Percentiles rank a stretch among this genome's conserved stretches.
phyloP scores from a whole-genome alignment of 2,329 filamentous ascomycete genomes.

The Colletotrichum truncatum region DNA sequence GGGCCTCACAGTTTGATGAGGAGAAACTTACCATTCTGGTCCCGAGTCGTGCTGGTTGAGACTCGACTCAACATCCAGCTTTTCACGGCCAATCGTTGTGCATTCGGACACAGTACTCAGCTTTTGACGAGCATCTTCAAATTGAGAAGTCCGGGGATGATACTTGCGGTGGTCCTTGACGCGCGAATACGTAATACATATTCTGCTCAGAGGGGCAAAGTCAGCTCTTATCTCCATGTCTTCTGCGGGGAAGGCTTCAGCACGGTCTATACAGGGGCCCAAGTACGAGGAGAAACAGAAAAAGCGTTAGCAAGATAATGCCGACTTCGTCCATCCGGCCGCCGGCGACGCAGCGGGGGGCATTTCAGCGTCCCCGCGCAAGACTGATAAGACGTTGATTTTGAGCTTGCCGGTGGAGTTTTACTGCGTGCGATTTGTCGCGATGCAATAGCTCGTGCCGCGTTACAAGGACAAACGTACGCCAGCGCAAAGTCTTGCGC shows the following conservation, averaged over 20 bases:
- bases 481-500: neutral
- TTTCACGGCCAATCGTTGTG: slow-evolving; percentile 18
- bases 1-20: neutral
- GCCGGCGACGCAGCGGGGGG: neutral
- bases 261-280: slow-evolving; percentile 24
- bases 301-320: slow-evolving; percentile 24
- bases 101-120: slow-evolving; percentile 40
- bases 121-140: slow-evolving; percentile 37
- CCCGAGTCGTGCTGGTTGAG: slow-evolving; percentile 1
- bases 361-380: neutral
- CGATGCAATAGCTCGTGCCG: neutral
- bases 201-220: neutral
- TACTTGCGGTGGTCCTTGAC: slow-evolving; percentile 28
- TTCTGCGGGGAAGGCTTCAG: slow-evolving; percentile 3
- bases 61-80: slow-evolving; percentile 22
- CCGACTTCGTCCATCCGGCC: slow-evolving; percentile 24
- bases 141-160: slow-evolving; percentile 21
- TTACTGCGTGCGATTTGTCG: neutral
- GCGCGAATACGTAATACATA: slow-evolving; percentile 7
- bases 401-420: neutral
- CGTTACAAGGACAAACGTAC: neutral
- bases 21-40: slow-evolving; percentile 18
- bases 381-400: neutral
- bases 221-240: slow-evolving; percentile 6
- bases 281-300: slow-evolving; percentile 13